Conservation (phyloP, 129 eudicot genomes). For the Tagetes patula region DNA sequence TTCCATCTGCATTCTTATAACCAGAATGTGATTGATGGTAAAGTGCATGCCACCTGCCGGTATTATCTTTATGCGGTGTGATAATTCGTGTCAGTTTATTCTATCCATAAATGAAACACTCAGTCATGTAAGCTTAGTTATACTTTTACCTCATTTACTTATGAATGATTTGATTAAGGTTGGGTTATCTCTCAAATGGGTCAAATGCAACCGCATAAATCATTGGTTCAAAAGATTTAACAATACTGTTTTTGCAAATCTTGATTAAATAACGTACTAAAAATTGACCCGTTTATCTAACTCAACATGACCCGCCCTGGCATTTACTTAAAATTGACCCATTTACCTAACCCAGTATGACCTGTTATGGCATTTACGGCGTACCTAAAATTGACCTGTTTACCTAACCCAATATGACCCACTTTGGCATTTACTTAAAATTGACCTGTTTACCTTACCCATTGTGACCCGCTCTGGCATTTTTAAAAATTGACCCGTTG, state of each 20-base stretch:
- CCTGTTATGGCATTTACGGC: neutral
- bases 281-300: neutral
- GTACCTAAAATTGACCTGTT: neutral
- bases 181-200: neutral
- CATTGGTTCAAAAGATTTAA: no score
- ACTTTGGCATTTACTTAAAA: neutral
- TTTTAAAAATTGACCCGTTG: neutral
- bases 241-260: neutral
- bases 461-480: neutral
- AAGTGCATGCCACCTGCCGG: neutral
- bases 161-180: neutral
- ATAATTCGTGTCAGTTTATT: neutral
- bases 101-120: neutral
- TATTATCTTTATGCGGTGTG: neutral
- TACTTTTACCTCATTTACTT: slow-evolving; percentile 1
- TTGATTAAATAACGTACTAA: neutral
- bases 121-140: neutral
- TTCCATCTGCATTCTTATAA: neutral
- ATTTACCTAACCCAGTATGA: neutral
- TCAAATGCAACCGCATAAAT: neutral
- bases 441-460: neutral
- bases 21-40: slow-evolving; percentile 7
- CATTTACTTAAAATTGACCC: neutral
- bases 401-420: neutral
- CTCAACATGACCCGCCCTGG: neutral